A percentile compares a stretch with the other conserved stretches of the same genome.
These are phyloP conservation scores for Inosperma sp. DNA, from an alignment of 768 basidiomycete species.

Conservation along the genomic window DNA sequence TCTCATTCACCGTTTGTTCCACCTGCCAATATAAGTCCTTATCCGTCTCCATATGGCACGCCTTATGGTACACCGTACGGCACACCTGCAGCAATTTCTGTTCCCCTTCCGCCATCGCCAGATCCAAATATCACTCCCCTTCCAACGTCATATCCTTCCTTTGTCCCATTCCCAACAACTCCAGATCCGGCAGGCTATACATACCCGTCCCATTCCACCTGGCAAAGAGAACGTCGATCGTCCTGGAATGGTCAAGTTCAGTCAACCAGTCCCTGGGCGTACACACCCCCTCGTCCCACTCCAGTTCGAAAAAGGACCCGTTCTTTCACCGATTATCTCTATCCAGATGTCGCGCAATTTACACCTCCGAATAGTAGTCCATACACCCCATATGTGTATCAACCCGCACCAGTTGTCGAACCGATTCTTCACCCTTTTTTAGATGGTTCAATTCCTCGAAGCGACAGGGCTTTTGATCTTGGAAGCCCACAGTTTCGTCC, in stretches of 20 bases:
- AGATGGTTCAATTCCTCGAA: constrained; percentile 44
- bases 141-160: constrained; percentile 24
- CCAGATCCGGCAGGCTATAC: constrained; percentile 16
- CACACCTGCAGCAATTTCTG: constrained; percentile 31
- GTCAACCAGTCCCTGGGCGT: not conserved
- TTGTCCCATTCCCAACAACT: constrained; percentile 15
- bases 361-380: constrained; percentile 8
- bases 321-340: constrained; percentile 17
- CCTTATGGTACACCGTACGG: constrained; percentile 11
- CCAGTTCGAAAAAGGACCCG: constrained; percentile 15
- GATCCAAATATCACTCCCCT: constrained; percentile 12
- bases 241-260: constrained; percentile 38
- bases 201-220: constrained; percentile 15
- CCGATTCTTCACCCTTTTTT: constrained; percentile 47
- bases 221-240: constrained; percentile 32
- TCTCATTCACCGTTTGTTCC: constrained; percentile 43
- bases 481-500: constrained; percentile 45
- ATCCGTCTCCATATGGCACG: not conserved
- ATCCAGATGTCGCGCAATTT: constrained; percentile 18
- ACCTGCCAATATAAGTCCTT: constrained; percentile 27
- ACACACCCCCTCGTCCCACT: constrained; percentile 16
- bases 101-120: constrained; percentile 21
- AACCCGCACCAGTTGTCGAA: constrained; percentile 6
- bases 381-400: constrained; percentile 8
- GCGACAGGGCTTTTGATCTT: constrained; percentile 54